Percentiles rank a stretch among this genome's conserved stretches.
Conservation (phyloP, 2,329 filamentous ascomycete genomes). For the Pseudocercospora crystallina region DNA sequence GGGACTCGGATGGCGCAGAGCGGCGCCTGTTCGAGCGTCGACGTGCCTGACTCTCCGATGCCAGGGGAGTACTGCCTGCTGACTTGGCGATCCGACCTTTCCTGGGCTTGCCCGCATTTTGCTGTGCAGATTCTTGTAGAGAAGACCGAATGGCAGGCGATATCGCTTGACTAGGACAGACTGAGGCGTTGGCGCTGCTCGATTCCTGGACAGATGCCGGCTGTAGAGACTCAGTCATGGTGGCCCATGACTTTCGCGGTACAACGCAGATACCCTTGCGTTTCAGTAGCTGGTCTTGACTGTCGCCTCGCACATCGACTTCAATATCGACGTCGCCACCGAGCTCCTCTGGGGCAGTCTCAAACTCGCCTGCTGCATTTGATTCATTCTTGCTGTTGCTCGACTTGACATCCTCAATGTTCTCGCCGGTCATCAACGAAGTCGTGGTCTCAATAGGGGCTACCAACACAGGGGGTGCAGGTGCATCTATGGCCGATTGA, state of each 20-base stretch:
- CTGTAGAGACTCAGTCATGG: conserved; percentile 4
- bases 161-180: background rate
- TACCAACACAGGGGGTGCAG: no score
- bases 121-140: conserved; percentile 1
- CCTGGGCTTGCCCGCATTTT: background rate
- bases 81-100: conserved; percentile 15
- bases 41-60: background rate
- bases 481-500: no score
- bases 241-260: conserved; percentile 18
- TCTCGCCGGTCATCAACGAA: no score
- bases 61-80: conserved; percentile 6
- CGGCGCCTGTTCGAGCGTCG: conserved; percentile 11
- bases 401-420: no score
- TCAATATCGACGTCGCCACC: background rate
- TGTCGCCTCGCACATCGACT: conserved; percentile 4
- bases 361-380: background rate
- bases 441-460: no score
- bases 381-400: no score
- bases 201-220: background rate
- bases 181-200: background rate
- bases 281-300: conserved; percentile 11
- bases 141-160: background rate
- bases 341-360: conserved; percentile 3
- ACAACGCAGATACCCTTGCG: conserved; percentile 11
- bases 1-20: conserved; percentile 19